Base-by-base conservation (phyloP, 2,329 filamentous ascomycete species). In the Aspergillus sp. region DNA sequence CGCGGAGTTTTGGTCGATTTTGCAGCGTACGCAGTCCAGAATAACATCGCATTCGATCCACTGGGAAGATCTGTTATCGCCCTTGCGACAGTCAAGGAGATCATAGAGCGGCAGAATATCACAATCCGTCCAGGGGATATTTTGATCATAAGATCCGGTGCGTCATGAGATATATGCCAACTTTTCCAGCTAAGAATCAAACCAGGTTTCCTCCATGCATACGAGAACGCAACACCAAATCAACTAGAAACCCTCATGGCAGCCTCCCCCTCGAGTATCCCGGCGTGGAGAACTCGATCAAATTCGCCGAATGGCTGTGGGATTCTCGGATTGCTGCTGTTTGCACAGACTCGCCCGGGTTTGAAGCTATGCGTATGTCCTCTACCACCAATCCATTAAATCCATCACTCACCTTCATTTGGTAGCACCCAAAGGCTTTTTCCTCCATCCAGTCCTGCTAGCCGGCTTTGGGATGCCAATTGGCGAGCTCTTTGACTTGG, bases 261-360 rank as follows among this genome's bases (percentile, higher is more conserved):
- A 27, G 45, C 51, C 1, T 44, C 46, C 11, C 51, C 53, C 32
- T 62, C 70, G n/a, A n/a, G n/a, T n/a, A n/a, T n/a, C n/a, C n/a
- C 43, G 78, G 77, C 1, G 64, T 79, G 2, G 68, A 77, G 39
- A 72, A 72, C 1, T 71, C 69, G 2, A 64, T 72, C 11, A 68
- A 67, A 5, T 72, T 71, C 6, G 65, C 79, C 10, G 66, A 70
- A 32, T 83, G 79, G 78, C 63, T 82, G 12, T 82, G 78, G 77
- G 73, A 81, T 39, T 64, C 71, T 39, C 64, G 68, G 11, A 80
- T 83, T 50, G 65, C 77, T 0, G 79, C 79, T 2, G 71, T 81
- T 0, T 79, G 73, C 0, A 76, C 78, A 2, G 79, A 83, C 45
- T 70, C 72, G 39, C 74, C 78, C 8, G 69, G 67, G 5, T 75